A percentile compares a stretch with the other conserved stretches of the same genome.
phyloP scores from a whole-genome alignment of 306 rosid species.

The Elaeagnus macrophylla region DNA sequence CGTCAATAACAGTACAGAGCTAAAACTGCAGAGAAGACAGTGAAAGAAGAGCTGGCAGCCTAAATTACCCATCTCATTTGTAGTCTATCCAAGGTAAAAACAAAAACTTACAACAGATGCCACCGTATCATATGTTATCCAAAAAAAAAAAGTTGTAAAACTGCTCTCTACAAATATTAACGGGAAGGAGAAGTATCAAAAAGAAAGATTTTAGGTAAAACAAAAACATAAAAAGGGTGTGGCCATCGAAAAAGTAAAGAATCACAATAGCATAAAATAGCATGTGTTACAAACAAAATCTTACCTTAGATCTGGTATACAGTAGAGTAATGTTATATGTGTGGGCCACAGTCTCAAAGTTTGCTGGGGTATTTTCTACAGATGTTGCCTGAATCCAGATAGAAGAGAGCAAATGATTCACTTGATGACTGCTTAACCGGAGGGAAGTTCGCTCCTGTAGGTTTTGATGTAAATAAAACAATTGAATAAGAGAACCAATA shows the following conservation, averaged over 20 bases:
- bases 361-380: constrained; percentile 54
- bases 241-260: background rate
- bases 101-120: too few species aligned
- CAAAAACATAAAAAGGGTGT: background rate
- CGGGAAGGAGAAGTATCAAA: background rate
- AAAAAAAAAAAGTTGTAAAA: background rate
- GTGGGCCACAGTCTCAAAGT: constrained; percentile 90
- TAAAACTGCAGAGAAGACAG: too few species aligned
- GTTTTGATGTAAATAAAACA: constrained; percentile 11
- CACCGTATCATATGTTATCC: background rate
- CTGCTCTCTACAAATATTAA: background rate
- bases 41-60: too few species aligned
- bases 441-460: constrained; percentile 76
- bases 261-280: constrained; percentile 8
- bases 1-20: too few species aligned
- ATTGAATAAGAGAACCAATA: constrained; percentile 15
- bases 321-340: constrained; percentile 63
- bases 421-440: constrained; percentile 90
- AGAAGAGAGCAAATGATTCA: constrained; percentile 83
- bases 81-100: too few species aligned
- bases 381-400: constrained; percentile 96
- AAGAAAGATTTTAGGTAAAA: background rate
- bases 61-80: too few species aligned
- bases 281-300: constrained; percentile 19
- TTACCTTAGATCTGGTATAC: constrained; percentile 76